Evolutionary conservation across 345 rosid species (phyloP), one percentile per base, ranked within the genome.

Genomic region (Citrus mangshanensis): DNA sequence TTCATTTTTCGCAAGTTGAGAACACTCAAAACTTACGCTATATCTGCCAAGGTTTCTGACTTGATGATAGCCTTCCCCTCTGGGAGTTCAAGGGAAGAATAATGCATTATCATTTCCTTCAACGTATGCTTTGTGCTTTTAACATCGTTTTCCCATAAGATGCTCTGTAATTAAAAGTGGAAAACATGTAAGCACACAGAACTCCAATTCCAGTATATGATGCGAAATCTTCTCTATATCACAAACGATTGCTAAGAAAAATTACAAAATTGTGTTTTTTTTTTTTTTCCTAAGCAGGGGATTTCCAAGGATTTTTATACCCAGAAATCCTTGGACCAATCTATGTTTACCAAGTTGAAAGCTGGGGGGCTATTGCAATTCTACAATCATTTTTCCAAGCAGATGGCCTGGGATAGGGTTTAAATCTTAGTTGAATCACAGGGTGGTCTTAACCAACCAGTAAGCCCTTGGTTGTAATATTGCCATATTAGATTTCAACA

Each of bases 121-220:
- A 95, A 78, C 0, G 98, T 92, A 68, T 93, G 91, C 83, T 95
- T 95, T 25, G 95, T 93, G 85, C 95, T 95, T 84, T 93, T 95
- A 40, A 93, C 72, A 75, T 93, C 93, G 58, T 93, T 92, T 71
- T 92, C 95, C 95, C 98, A 95, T 81, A 93, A 83, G 75, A 95
- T 90, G 82, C 98, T 90, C 98, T 95, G 93, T 58, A 82, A 85
- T 62, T 81, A 60, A 69, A 67, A 42, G 75, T 22, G 58, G 13
- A 76, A 72, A 73, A 54, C 58, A 30, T 70, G 75, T 85, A 51
- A 77, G 74, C 59, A 63, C 40, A 70, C 9, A 34, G 18, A 30
- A 51, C 68, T 56, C 54, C 61, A 10, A 4, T 9, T 70, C 49
- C 51, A 27, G 59, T 67, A 16, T 22, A 21, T 54, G 40, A 49